Evolutionary conservation across 257 asterid genomes (phyloP), one percentile per base, ranked within the genome.

Genomic region (Rehmannia glutinosa): DNA sequence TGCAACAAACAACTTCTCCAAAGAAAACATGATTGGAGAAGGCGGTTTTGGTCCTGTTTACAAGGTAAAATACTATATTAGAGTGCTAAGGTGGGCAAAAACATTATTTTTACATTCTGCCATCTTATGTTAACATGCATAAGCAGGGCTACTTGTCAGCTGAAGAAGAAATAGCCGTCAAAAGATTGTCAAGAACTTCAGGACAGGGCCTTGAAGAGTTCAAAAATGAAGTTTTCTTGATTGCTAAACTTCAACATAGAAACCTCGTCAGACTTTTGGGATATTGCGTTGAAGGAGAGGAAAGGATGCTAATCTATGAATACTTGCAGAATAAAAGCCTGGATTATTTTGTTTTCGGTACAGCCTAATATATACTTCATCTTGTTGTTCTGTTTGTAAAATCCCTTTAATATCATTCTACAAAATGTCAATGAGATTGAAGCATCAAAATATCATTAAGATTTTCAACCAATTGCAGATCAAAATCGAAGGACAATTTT

Each of bases 41-140:
- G 83, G 84, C 11, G 84, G 81, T 17, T 80, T 76, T 55, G 81
- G 84, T 47, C 67, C 81, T 43, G 77, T 80, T 24, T 77, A 74
- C 75, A 60, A 39, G 83, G 86, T 81, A 77, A 2, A 5, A 5
- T 66, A 38, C 13, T 38, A 0, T 36, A 6, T 35, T 8, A 11
- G 52, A 21, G 20, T 50, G 25, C 12, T 30, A 19, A 4, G 24
- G 28, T 12, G 5, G 32, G 17, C 24, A 13, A 42, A n/a, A 28
- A 19, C 16, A 32, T 30, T 56, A 5, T 21, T 66, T 7, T 51
- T 11, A 41, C 20, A 15, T 39, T 55, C 7, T 33, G 23, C 7
- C 8, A 4, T 53, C 38, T 15, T 25, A 11, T 5, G 16, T 41
- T 20, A 9, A 30, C 39, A 33, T 55, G 36, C 62, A 45, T 64